phyloP scores from a whole-genome alignment of 768 basidiomycete genomes.

The Tubosaeta sp. region DNA sequence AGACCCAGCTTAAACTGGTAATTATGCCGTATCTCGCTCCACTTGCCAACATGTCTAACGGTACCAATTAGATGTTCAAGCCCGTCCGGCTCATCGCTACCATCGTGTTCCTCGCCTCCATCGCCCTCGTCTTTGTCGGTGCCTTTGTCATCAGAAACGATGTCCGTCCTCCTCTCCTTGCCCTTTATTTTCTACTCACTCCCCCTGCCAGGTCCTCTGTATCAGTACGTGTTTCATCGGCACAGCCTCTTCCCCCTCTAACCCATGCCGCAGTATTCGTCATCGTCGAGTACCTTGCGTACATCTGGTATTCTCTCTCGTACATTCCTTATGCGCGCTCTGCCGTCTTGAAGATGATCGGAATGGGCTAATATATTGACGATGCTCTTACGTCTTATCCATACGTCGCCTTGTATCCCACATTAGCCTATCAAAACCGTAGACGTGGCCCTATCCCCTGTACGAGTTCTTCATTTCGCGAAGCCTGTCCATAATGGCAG shows the following conservation, averaged over 20 bases:
- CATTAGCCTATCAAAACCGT: not conserved
- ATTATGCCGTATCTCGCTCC: slow-evolving; percentile 11
- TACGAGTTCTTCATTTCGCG: slow-evolving; percentile 84
- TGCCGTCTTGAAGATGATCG: slow-evolving; percentile 64
- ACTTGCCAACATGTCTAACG: not conserved
- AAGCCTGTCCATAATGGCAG: slow-evolving; percentile 66
- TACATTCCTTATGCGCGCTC: slow-evolving; percentile 91
- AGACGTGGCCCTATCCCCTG: slow-evolving; percentile 41
- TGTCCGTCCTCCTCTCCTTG: slow-evolving; percentile 37
- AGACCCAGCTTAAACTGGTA: slow-evolving; percentile 77
- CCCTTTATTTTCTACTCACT: not conserved
- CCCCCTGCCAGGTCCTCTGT: slow-evolving; percentile 50
- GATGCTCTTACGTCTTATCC: not conserved
- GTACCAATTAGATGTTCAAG: slow-evolving; percentile 78
- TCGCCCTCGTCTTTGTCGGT: slow-evolving; percentile 78
- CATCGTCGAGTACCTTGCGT: slow-evolving; percentile 86
- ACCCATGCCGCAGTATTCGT: slow-evolving; percentile 64
- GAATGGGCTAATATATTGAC: slow-evolving; percentile 26
- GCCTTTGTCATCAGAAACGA: slow-evolving; percentile 75
- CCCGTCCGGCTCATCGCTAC: slow-evolving; percentile 83
- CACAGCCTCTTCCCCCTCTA: not conserved
- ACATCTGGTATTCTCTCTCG: slow-evolving; percentile 81
- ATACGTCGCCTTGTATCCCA: not conserved
- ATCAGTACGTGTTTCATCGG: slow-evolving; percentile 41
- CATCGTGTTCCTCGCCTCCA: slow-evolving; percentile 70